These are phyloP conservation scores for Phycomyces blakesleeanus DNA, from an alignment of 192 early-diverging fungal genomes.

Conservation along the genomic window DNA sequence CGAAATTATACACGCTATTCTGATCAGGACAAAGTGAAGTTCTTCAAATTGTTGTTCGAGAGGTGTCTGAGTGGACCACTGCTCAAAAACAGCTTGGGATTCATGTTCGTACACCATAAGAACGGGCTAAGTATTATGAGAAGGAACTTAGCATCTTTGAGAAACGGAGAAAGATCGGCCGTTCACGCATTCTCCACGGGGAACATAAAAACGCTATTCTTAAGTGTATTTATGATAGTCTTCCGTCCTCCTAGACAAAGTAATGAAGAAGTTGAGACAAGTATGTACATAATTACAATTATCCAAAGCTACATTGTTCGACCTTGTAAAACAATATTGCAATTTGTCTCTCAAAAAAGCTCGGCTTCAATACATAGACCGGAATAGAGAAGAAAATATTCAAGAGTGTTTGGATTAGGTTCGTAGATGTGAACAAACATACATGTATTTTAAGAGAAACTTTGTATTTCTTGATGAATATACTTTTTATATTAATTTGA, in stretches of 20 bases:
- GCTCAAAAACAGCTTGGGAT: slow-evolving; percentile 13
- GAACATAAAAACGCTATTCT: no score
- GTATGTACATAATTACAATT: not conserved
- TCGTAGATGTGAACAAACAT: slow-evolving; percentile 1
- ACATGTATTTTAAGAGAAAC: slow-evolving; percentile 5
- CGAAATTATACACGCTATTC: slow-evolving; percentile 8
- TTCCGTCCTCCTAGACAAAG: slow-evolving; percentile 2
- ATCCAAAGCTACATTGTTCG: no score
- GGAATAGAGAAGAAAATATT: slow-evolving; percentile 5
- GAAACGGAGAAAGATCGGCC: no score
- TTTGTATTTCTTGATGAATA: slow-evolving; percentile 12
- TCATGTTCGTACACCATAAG: slow-evolving; percentile 1
- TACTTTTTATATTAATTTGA: slow-evolving; percentile 14
- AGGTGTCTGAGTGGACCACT: slow-evolving; percentile 10
- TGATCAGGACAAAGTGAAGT: not conserved
- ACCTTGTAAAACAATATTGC: no score
- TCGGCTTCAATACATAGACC: no score
- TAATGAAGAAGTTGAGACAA: not conserved
- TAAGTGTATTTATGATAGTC: not conserved
- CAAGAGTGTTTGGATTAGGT: slow-evolving; percentile 8
- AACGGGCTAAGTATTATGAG: slow-evolving; percentile 4
- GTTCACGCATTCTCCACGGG: no score
- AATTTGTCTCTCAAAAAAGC: no score
- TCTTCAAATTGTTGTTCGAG: slow-evolving; percentile 1
- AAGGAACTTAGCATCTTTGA: no score